Conservation (phyloP, 306 rosid genomes). For the Vigna nakashimae region DNA sequence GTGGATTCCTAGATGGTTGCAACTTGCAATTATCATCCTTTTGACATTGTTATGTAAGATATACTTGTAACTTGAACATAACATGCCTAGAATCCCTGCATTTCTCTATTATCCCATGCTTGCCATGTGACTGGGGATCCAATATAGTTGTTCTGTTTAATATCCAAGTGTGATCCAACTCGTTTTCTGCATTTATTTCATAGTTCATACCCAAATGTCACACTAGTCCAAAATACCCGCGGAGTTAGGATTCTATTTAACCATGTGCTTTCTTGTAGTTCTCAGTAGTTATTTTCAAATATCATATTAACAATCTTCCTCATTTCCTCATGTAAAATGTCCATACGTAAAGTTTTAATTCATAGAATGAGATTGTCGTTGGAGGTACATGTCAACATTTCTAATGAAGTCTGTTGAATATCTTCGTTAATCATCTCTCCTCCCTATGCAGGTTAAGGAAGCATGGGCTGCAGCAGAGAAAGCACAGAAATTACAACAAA, state of each 20-base stretch:
- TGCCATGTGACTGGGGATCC: neutral
- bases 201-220: slow-evolving; percentile 14
- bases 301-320: neutral
- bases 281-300: slow-evolving; percentile 6
- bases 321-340: slow-evolving; percentile 8
- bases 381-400: neutral
- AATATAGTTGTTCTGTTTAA: slow-evolving; percentile 17
- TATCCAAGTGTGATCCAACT: neutral
- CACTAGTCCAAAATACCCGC: slow-evolving; percentile 1
- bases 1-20: neutral
- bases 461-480: slow-evolving; percentile 85
- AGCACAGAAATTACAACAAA: slow-evolving; percentile 83
- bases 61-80: neutral
- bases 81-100: slow-evolving; percentile 8
- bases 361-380: neutral
- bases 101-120: slow-evolving; percentile 15
- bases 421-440: slow-evolving; percentile 12
- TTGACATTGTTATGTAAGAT: slow-evolving; percentile 5
- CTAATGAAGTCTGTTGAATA: slow-evolving; percentile 19
- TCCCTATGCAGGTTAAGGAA: slow-evolving; percentile 68
- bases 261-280: slow-evolving; percentile 24
- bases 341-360: neutral
- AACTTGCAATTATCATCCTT: slow-evolving; percentile 11
- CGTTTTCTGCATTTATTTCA: slow-evolving; percentile 2
- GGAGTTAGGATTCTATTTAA: neutral